Conservation (phyloP, 148 eudicot genomes). For the Amaranthus palmeri region DNA sequence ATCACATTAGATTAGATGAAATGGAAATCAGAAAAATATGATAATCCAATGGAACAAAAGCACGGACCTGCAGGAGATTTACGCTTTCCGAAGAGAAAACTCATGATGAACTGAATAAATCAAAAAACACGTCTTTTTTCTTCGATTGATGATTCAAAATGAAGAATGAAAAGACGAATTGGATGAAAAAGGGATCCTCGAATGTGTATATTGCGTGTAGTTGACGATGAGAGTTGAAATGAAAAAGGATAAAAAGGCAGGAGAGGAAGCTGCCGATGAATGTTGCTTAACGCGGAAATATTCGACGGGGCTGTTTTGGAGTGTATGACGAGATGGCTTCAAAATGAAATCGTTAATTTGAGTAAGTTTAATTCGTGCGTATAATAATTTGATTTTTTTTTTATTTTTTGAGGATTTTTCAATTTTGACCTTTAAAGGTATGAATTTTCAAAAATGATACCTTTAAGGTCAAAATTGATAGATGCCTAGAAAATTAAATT, state of each 20-base stretch:
- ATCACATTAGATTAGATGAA: background rate
- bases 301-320: background rate
- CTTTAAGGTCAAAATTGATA: too few species aligned
- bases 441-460: too few species aligned
- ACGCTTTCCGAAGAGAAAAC: constrained; percentile 81
- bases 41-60: background rate
- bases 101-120: constrained; percentile 35
- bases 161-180: background rate
- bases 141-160: background rate
- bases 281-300: constrained; percentile 21
- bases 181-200: background rate
- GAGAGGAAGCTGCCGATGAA: background rate
- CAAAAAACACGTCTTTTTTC: background rate
- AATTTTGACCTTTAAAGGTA: too few species aligned
- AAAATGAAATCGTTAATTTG: too few species aligned
- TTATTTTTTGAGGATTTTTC: too few species aligned
- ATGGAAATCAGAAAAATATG: background rate
- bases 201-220: background rate
- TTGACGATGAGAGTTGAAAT: background rate
- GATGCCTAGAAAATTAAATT: too few species aligned
- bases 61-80: constrained; percentile 84
- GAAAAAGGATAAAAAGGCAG: background rate
- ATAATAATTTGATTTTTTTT: too few species aligned
- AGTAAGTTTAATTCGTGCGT: too few species aligned
- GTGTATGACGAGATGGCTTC: too few species aligned